phyloP scores from a whole-genome alignment of 306 rosid genomes.

The Malus domestica region ASM211411v1 NC_041792.1:23109907-23110406 shows the following conservation, averaged over 20 bases:
- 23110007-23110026: not conserved
- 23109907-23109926: not conserved
- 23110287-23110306: slow-evolving; percentile 81
- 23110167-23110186: slow-evolving; percentile 88
- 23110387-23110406: slow-evolving; percentile 61
- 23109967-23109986: not conserved
- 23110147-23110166: slow-evolving; percentile 73
- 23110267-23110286: slow-evolving; percentile 87
- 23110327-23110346: slow-evolving; percentile 52
- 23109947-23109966: not conserved
- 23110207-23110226: slow-evolving; percentile 67
- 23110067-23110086: slow-evolving; percentile 85
- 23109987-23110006: not conserved
- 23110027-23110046: too few species aligned
- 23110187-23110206: slow-evolving; percentile 69
- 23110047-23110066: slow-evolving; percentile 43
- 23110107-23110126: slow-evolving; percentile 72
- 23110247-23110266: slow-evolving; percentile 90
- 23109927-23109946: not conserved
- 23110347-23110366: slow-evolving; percentile 88
- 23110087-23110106: slow-evolving; percentile 68
- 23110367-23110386: slow-evolving; percentile 71
- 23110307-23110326: slow-evolving; percentile 76
- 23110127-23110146: slow-evolving; percentile 92
- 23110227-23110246: slow-evolving; percentile 75